Conservation (phyloP, 495 filamentous ascomycete genomes). For the Aspergillus olivimuriae region DNA sequence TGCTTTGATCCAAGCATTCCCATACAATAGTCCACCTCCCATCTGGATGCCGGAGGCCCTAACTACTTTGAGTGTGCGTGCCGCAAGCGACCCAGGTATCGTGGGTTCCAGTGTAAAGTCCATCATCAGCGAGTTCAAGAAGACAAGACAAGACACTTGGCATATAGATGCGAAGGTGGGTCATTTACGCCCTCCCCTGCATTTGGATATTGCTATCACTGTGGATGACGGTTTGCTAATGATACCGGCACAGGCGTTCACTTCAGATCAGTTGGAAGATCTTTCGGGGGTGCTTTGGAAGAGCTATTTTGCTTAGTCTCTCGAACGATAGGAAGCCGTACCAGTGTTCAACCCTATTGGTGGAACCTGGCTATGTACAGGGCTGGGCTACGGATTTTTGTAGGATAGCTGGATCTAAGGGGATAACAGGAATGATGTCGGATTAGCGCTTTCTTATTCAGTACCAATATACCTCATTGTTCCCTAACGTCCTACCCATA, state of each 20-base stretch:
- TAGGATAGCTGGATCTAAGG: too few species aligned
- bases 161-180: constrained; percentile 90
- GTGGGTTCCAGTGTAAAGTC: constrained; percentile 97
- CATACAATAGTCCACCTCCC: constrained; percentile 88
- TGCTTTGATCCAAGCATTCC: constrained; percentile 91
- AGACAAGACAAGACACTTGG: constrained; percentile 99
- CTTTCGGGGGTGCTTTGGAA: constrained; percentile 97
- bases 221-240: constrained; percentile 19
- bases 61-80: constrained; percentile 74
- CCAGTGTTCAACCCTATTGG: neutral
- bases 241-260: constrained; percentile 64
- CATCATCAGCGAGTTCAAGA: constrained; percentile 96
- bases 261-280: constrained; percentile 86
- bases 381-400: too few species aligned
- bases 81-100: constrained; percentile 82
- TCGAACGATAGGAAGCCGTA: neutral
- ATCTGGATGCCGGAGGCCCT: constrained; percentile 91
- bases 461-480: too few species aligned
- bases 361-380: neutral
- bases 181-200: neutral
- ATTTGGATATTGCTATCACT: neutral
- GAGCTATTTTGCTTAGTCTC: constrained; percentile 85
- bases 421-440: too few species aligned
- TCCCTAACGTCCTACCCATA: too few species aligned
- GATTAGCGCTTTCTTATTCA: too few species aligned